Percentiles rank a stretch among this genome's conserved stretches.
phyloP scores from a whole-genome alignment of 2,329 filamentous ascomycete species.

The Fusarium sp. region DNA sequence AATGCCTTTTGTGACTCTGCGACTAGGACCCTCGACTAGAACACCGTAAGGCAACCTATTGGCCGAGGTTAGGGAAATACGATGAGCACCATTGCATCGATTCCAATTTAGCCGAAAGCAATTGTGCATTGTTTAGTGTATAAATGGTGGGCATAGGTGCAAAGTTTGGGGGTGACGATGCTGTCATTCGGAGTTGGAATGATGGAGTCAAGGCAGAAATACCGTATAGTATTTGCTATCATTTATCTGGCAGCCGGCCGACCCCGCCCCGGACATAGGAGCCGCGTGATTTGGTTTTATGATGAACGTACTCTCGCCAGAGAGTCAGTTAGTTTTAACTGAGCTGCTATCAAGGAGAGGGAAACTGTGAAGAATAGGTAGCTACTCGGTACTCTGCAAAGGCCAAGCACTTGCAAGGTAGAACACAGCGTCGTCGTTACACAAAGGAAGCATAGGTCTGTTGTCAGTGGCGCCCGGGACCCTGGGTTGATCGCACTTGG shows the following conservation, averaged over 20 bases:
- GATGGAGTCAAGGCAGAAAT: not conserved
- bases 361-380: not conserved
- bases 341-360: not conserved
- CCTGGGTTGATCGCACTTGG: constrained; percentile 12
- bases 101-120: not conserved
- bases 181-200: not conserved
- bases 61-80: not conserved
- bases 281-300: not conserved
- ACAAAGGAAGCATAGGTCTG: not conserved
- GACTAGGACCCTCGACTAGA: not conserved
- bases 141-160: not conserved
- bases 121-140: not conserved
- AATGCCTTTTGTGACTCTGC: not conserved
- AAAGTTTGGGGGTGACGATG: not conserved
- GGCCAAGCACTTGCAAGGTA: no score
- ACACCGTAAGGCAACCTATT: not conserved
- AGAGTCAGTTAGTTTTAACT: not conserved
- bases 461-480: not conserved
- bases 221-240: not conserved
- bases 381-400: not conserved
- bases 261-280: not conserved
- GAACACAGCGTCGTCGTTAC: not conserved
- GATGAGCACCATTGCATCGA: not conserved
- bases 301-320: not conserved
- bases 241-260: no score